Evolutionary conservation across 2,329 filamentous ascomycete species (phyloP).

Genomic region (Claviceps capensis): DNA sequence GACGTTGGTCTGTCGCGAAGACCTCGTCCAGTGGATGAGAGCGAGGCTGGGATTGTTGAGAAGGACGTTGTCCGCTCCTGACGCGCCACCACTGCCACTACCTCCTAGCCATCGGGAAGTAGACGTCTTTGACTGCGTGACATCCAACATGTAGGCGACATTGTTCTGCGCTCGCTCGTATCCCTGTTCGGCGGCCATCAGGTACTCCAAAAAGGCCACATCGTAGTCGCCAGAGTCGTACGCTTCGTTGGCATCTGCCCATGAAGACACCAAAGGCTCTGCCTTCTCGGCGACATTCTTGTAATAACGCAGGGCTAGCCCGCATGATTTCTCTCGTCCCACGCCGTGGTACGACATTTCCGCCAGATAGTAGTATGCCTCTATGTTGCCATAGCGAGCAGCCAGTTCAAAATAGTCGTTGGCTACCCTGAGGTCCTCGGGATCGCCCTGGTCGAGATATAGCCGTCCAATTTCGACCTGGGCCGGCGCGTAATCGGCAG

Average conservation of each 20-base stretch:
- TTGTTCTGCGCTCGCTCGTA: constrained; percentile 86
- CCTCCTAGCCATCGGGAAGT: constrained; percentile 32
- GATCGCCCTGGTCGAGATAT: constrained; percentile 68
- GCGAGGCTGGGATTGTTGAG: constrained; percentile 48
- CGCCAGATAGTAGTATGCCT: constrained; percentile 83
- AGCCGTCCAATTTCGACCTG: constrained; percentile 73
- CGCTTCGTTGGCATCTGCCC: constrained; percentile 70
- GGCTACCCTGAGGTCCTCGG: constrained; percentile 59
- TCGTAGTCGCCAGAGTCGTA: constrained; percentile 70
- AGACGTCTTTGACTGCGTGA: constrained; percentile 41
- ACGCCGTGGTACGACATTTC: constrained; percentile 74
- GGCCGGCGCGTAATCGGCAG: constrained; percentile 66
- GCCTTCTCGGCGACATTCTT: constrained; percentile 64
- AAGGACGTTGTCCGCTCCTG: constrained; percentile 19
- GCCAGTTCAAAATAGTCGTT: constrained; percentile 82
- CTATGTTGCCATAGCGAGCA: constrained; percentile 67
- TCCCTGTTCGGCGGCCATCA: constrained; percentile 85
- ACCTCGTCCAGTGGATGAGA: constrained; percentile 88
- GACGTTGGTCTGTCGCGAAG: constrained; percentile 82
- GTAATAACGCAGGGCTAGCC: constrained; percentile 67
- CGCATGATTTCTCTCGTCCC: constrained; percentile 66
- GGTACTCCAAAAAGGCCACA: constrained; percentile 63
- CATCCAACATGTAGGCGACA: constrained; percentile 74
- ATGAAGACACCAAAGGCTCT: constrained; percentile 61
- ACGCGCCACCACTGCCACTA: constrained; percentile 6